Evolutionary conservation across 2,329 filamentous ascomycete genomes (phyloP).

Genomic region (Fusarium mundagurra): DNA sequence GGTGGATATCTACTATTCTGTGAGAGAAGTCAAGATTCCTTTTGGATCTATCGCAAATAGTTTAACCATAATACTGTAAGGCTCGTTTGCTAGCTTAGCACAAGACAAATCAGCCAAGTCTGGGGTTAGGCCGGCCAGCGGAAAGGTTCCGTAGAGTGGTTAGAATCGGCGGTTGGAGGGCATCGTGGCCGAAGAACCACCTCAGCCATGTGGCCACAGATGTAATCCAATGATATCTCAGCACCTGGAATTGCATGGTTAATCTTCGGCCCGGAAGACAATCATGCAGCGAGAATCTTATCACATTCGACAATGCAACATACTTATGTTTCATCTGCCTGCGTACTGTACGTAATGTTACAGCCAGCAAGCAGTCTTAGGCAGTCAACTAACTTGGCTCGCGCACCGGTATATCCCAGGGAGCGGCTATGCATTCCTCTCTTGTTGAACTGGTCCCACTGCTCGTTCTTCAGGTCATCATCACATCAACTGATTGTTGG

Average conservation of each 20-base stretch:
- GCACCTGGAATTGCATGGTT: constrained; percentile 16
- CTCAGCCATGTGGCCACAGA: constrained; percentile 10
- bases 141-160: constrained; percentile 32
- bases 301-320: constrained; percentile 17
- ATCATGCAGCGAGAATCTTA: constrained; percentile 13
- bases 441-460: constrained; percentile 22
- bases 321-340: constrained; percentile 2
- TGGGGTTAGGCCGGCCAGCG: constrained; percentile 7
- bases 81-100: constrained; percentile 10
- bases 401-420: neutral
- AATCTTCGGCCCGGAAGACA: constrained; percentile 22
- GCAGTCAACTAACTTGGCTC: neutral
- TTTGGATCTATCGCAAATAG: neutral
- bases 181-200: constrained; percentile 7
- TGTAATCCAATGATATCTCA: neutral
- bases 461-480: constrained; percentile 7
- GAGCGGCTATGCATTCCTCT: constrained; percentile 24
- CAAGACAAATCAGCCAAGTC: neutral
- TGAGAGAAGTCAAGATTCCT: neutral
- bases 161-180: constrained; percentile 26
- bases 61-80: neutral
- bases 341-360: constrained; percentile 26
- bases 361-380: neutral
- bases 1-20: neutral
- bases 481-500: constrained; percentile 11